These are phyloP conservation scores for Heliocybe sulcata DNA, from an alignment of 1,284 basidiomycete species.

Conservation along the genomic window DNA sequence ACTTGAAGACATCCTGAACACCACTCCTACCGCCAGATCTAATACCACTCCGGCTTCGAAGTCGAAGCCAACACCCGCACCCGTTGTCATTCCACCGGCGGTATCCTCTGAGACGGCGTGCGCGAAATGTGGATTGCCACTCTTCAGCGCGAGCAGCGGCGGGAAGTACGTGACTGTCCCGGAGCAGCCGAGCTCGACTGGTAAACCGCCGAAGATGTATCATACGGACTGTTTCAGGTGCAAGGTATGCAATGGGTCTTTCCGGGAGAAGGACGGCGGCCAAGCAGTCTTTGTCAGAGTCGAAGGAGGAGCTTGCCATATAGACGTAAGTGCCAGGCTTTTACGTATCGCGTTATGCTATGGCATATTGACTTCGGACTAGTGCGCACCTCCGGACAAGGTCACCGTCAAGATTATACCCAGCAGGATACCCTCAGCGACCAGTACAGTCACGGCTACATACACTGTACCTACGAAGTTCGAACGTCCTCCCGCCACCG, in stretches of 20 bases:
- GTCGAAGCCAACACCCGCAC: slow-evolving; percentile 5
- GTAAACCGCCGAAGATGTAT: slow-evolving; percentile 45
- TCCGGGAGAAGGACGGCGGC: slow-evolving; percentile 53
- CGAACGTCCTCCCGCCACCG: slow-evolving; percentile 33
- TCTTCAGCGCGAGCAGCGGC: slow-evolving; percentile 48
- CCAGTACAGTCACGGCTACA: not conserved
- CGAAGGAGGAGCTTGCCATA: slow-evolving; percentile 60
- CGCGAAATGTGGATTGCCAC: slow-evolving; percentile 45
- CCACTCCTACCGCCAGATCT: slow-evolving; percentile 9
- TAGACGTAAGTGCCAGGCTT: slow-evolving; percentile 41
- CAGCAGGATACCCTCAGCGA: not conserved
- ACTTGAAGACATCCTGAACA: slow-evolving; percentile 8
- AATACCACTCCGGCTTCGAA: slow-evolving; percentile 6
- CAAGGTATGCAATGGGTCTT: slow-evolving; percentile 50
- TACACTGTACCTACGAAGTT: not conserved
- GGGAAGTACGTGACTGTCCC: slow-evolving; percentile 66
- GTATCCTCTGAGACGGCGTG: slow-evolving; percentile 27
- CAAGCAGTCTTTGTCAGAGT: slow-evolving; percentile 62
- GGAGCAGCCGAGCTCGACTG: slow-evolving; percentile 34
- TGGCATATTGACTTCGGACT: slow-evolving; percentile 8
- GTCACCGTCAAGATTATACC: slow-evolving; percentile 24
- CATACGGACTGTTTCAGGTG: slow-evolving; percentile 73
- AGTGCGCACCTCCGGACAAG: slow-evolving; percentile 61
- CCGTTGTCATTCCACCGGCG: slow-evolving; percentile 12
- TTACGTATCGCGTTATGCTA: slow-evolving; percentile 5